Evolutionary conservation across 75 land plant species (phyloP).

Genomic region (Sequoia sempervirens): DNA sequence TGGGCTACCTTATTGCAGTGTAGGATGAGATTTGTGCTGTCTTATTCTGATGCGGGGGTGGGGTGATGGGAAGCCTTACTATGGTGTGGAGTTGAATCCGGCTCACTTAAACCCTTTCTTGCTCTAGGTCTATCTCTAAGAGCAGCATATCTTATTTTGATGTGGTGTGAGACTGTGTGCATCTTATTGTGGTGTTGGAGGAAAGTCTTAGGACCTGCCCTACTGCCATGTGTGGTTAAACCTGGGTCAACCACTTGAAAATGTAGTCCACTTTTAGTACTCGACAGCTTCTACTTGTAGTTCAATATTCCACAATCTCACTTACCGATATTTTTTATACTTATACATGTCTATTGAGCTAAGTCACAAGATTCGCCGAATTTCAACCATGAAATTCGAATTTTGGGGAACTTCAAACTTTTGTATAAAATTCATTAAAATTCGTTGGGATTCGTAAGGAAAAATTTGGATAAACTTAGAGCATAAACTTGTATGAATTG

Average conservation of each 20-base stretch:
- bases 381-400: too few relatives aligned
- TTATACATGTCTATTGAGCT: neutral
- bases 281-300: neutral
- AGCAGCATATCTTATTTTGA: neutral
- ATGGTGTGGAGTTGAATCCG: neutral
- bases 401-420: too few relatives aligned
- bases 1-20: neutral
- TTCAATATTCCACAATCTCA: neutral
- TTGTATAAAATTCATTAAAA: too few relatives aligned
- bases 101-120: neutral
- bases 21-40: neutral
- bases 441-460: too few relatives aligned
- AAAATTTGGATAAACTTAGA: too few relatives aligned
- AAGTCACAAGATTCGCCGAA: too few relatives aligned
- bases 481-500: too few relatives aligned
- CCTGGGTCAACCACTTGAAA: neutral
- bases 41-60: neutral
- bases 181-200: too few relatives aligned
- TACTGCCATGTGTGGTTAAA: neutral
- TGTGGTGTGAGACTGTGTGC: neutral
- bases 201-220: neutral
- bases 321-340: neutral
- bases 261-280: neutral
- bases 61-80: neutral
- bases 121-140: too few relatives aligned